Conservation (phyloP, 352 stramenopile species). For the Globisporangium radiosum region DNA sequence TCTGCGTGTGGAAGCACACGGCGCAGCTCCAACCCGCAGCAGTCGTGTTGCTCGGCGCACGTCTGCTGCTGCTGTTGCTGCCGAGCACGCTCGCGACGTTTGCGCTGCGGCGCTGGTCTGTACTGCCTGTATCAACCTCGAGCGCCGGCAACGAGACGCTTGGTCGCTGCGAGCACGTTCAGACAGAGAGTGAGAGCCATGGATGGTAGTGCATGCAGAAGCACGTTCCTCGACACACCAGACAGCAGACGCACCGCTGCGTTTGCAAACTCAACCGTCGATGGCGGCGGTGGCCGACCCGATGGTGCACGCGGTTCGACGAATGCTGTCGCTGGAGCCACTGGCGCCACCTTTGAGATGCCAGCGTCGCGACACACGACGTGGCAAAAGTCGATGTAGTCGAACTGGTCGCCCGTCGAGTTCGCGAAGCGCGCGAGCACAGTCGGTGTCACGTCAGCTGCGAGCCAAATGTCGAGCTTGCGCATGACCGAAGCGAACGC, state of each 20-base stretch:
- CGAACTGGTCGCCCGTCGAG: conserved; percentile 43
- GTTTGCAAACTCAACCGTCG: background rate
- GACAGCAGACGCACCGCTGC: background rate
- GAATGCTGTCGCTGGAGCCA: background rate
- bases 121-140: background rate
- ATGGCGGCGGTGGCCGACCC: too few relatives aligned
- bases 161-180: background rate
- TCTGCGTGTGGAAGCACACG: conserved; percentile 71
- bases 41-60: background rate
- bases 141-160: conserved; percentile 8
- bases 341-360: background rate
- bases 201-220: background rate
- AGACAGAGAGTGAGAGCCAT: background rate
- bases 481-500: conserved; percentile 58
- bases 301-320: background rate
- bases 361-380: conserved; percentile 11
- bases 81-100: background rate
- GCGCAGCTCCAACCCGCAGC: conserved; percentile 40
- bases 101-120: background rate
- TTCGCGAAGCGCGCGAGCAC: conserved; percentile 42
- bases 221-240: background rate
- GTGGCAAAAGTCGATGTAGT: conserved; percentile 73
- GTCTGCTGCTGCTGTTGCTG: background rate
- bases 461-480: conserved; percentile 49
- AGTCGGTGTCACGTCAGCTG: conserved; percentile 30